Base-by-base conservation (phyloP, 768 basidiomycete genomes). In the Phylloporus sp. region DNA sequence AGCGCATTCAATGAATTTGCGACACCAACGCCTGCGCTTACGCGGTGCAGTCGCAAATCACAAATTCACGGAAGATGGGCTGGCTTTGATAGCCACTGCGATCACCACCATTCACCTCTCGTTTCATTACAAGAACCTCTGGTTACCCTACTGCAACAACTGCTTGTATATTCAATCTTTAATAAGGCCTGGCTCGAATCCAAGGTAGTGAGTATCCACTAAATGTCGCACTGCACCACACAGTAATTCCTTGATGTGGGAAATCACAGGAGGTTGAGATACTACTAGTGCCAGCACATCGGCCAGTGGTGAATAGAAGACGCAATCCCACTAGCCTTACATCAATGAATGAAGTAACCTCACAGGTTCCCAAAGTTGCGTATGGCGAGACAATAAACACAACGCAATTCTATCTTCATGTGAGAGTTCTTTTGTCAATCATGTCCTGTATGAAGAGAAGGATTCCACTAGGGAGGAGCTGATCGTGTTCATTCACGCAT, bases 31-130 rank as follows among this genome's bases (percentile, higher is more conserved):
- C 74, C 91, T 15, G 86, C 89, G 7, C 60, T 86, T 29, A 78
- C 82, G 15, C 76, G 89, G 32, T 91, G 90, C 62, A 80, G 77
- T 56, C 81, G 88, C 6, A 91, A 91, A n/a, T 59, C 88, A 91
- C 60, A 88, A 90, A 39, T 73, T 86, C 54, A 91, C 91, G 88
- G 85, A 85, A 62, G 85, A 86, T 38, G 85, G 57, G 88, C 89
- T 24, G 86, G 85, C 1, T 86, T 81, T 59, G 81, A 88, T 57
- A 44, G 38, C 35, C 28, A 35, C 32, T 6, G 1, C 27, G 20
- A 39, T 8, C 10, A 5, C 10, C n/a, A n/a, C n/a, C 20, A 20
- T 2, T 15, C 38, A 49, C 54, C 50, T 27, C 10, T 0, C 42
- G 8, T 39, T n/a, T n/a, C n/a, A n/a, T 24, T 23, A 15, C 15